Evolutionary conservation across 257 asterid genomes (phyloP).

Genomic region (Eucommia ulmoides): DNA sequence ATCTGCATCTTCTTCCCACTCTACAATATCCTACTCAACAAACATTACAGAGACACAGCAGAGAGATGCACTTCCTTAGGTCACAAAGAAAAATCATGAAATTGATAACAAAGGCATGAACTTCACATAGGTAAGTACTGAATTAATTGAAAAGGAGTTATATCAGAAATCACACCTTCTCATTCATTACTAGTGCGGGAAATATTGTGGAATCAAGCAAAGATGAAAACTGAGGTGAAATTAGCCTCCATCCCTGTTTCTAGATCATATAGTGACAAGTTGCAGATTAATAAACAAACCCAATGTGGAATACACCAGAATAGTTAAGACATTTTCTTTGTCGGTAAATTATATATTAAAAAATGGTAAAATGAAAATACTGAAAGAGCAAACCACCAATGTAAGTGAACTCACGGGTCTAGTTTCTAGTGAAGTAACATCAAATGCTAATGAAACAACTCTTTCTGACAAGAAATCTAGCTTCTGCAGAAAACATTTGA

Average conservation of each 20-base stretch:
- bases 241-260: slow-evolving; percentile 33
- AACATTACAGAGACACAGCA: too few relatives aligned
- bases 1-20: slow-evolving; percentile 37
- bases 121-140: too few relatives aligned
- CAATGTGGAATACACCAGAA: too few relatives aligned
- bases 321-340: too few relatives aligned
- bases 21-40: slow-evolving; percentile 20
- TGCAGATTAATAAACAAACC: too few relatives aligned
- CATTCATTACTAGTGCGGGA: slow-evolving; percentile 26
- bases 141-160: too few relatives aligned
- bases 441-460: slow-evolving; percentile 25
- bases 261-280: too few relatives aligned
- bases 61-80: too few relatives aligned
- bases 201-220: slow-evolving; percentile 27
- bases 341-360: too few relatives aligned
- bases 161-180: slow-evolving; percentile 18
- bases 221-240: slow-evolving; percentile 27
- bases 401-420: slow-evolving; percentile 22
- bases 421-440: slow-evolving; percentile 28
- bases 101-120: too few relatives aligned
- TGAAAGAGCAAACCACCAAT: background rate
- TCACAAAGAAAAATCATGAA: too few relatives aligned
- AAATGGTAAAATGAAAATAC: too few relatives aligned
- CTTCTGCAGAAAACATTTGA: slow-evolving; percentile 28
- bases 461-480: slow-evolving; percentile 24